Evolutionary conservation across 129 eudicot species (phyloP).

Genomic region (Helichrysum umbraculigerum): DNA sequence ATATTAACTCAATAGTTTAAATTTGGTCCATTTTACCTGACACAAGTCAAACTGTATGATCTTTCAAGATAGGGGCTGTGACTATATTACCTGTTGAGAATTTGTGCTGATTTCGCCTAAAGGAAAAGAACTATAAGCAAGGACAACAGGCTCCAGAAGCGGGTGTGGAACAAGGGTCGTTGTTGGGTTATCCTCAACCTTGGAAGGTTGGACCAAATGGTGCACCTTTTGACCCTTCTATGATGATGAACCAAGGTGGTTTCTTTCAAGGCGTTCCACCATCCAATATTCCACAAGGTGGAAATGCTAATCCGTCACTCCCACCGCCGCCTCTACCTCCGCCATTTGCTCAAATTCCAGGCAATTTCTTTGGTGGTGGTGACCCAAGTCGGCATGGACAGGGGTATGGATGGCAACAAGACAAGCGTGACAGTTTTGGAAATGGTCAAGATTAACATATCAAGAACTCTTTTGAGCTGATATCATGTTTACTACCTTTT

Average conservation of each 20-base stretch:
- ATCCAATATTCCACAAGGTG: constrained; percentile 24
- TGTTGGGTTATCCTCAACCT: constrained; percentile 51
- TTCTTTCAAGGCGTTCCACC: constrained; percentile 43
- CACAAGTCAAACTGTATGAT: constrained; percentile 23
- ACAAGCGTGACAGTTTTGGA: constrained; percentile 44
- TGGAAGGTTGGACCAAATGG: constrained; percentile 56
- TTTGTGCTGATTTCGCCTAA: constrained; percentile 92
- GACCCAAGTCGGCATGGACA: constrained; percentile 46
- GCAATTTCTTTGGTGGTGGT: constrained; percentile 43
- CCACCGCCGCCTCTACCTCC: constrained; percentile 32
- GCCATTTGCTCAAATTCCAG: constrained; percentile 30
- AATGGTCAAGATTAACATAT: constrained; percentile 39
- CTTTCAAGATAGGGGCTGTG: constrained; percentile 11
- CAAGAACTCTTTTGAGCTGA: background rate
- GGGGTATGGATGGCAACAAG: constrained; percentile 54
- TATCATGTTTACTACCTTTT: constrained; percentile 18
- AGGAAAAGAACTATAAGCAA: constrained; percentile 69
- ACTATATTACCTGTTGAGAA: constrained; percentile 73
- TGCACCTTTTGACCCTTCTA: constrained; percentile 43
- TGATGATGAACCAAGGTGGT: constrained; percentile 42
- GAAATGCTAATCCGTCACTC: constrained; percentile 39
- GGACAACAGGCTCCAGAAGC: constrained; percentile 52
- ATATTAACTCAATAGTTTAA: background rate
- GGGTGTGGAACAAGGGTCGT: constrained; percentile 58
- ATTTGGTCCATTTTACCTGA: constrained; percentile 16